These are phyloP conservation scores for Penicillium dipodomyicola DNA, from an alignment of 495 filamentous ascomycete species.

Conservation along the genomic window DNA sequence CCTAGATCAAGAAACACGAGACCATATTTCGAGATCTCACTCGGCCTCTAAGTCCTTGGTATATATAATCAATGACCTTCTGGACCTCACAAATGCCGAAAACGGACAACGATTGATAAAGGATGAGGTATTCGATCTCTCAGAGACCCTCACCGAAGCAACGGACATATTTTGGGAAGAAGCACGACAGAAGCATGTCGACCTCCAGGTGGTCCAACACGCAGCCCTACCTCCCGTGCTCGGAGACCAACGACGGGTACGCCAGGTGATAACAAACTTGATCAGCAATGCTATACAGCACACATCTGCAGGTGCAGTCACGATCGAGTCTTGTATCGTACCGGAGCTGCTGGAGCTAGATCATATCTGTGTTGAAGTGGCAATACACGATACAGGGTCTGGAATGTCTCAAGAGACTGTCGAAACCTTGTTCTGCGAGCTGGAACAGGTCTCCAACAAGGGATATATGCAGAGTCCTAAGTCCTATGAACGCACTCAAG, in stretches of 20 bases:
- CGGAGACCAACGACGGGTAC: constrained; percentile 82
- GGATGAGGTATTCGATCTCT: constrained; percentile 74
- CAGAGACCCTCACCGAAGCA: constrained; percentile 69
- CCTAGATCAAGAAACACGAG: constrained; percentile 76
- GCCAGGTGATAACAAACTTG: constrained; percentile 78
- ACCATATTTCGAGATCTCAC: constrained; percentile 80
- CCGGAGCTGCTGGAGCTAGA: constrained; percentile 32
- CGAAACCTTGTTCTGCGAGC: constrained; percentile 75
- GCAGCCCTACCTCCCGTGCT: constrained; percentile 71
- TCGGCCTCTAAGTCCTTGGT: constrained; percentile 89
- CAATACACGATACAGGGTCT: constrained; percentile 71
- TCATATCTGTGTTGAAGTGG: constrained; percentile 66
- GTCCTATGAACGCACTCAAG: constrained; percentile 19
- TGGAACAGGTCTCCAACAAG: constrained; percentile 77
- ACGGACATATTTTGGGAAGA: constrained; percentile 71
- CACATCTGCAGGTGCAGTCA: constrained; percentile 64
- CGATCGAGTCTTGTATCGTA: constrained; percentile 62
- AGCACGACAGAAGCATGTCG: constrained; percentile 68
- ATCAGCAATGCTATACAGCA: constrained; percentile 81
- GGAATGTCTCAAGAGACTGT: constrained; percentile 75
- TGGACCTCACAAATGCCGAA: constrained; percentile 85
- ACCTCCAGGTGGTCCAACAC: constrained; percentile 65
- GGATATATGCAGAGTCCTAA: constrained; percentile 41
- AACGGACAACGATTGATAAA: constrained; percentile 73
- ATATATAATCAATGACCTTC: constrained; percentile 88